phyloP scores from a whole-genome alignment of 768 basidiomycete species.

The Tulasnella sp. region DNA sequence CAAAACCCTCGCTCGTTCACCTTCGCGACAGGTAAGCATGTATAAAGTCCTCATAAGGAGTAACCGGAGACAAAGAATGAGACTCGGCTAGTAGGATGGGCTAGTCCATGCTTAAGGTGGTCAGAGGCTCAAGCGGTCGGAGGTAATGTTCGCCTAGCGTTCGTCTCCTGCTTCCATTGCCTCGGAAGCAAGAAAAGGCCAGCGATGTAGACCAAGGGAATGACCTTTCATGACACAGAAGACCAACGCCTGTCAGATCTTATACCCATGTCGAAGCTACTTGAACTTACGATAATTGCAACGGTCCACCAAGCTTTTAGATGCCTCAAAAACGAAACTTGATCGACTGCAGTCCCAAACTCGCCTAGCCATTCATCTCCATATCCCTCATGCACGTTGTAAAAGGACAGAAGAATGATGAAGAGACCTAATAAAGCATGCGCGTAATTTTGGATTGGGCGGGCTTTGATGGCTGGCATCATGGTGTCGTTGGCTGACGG shows the following conservation, averaged over 20 bases:
- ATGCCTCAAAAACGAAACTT: background rate
- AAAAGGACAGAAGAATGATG: slow-evolving; percentile 59
- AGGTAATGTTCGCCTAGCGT: background rate
- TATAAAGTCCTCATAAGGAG: too few relatives aligned
- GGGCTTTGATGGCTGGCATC: slow-evolving; percentile 28
- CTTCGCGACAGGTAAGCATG: too few relatives aligned
- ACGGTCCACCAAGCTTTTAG: slow-evolving; percentile 25
- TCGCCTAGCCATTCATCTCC: slow-evolving; percentile 31
- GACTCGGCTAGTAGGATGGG: background rate
- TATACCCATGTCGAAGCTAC: background rate
- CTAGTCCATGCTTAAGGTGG: background rate
- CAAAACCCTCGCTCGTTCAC: too few relatives aligned
- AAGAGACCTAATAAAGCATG: slow-evolving; percentile 56
- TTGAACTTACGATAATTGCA: slow-evolving; percentile 30
- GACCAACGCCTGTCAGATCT: background rate
- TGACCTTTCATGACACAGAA: background rate
- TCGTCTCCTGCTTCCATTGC: slow-evolving; percentile 21
- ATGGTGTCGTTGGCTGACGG: background rate
- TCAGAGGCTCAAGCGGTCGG: background rate
- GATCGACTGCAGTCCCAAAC: background rate
- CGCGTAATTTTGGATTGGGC: slow-evolving; percentile 52
- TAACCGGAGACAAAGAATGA: background rate
- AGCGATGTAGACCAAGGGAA: background rate
- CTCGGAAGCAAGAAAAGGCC: slow-evolving; percentile 18
- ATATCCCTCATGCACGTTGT: slow-evolving; percentile 39